Percentiles rank a stretch among this genome's conserved stretches.
Evolutionary conservation across 164 flowering plant species (phyloP).

Genomic region (Taxillus chinensis): DNA sequence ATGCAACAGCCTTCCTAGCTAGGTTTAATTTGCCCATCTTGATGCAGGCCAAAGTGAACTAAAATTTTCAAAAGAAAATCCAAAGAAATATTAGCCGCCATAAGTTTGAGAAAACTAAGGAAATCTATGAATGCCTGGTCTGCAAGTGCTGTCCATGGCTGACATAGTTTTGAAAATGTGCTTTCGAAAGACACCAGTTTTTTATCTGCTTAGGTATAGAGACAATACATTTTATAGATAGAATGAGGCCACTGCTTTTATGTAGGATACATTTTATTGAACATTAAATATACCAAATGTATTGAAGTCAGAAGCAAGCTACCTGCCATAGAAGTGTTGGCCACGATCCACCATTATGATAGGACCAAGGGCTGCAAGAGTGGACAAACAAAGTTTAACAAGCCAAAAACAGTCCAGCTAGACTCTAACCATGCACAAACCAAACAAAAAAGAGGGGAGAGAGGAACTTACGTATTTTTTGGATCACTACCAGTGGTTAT

Average conservation of each 20-base stretch:
- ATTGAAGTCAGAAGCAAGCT: background rate
- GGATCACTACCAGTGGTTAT: constrained; percentile 54
- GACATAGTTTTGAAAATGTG: background rate
- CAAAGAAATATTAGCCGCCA: background rate
- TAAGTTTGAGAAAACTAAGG: background rate
- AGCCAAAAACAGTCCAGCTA: background rate
- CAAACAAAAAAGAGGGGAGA: background rate
- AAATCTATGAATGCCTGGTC: background rate
- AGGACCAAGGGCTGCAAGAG: background rate
- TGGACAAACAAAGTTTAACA: background rate
- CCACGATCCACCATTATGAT: constrained; percentile 1
- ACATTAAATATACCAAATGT: too few relatives aligned
- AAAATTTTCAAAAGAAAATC: background rate
- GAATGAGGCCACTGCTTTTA: too few relatives aligned
- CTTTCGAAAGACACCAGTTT: too few relatives aligned
- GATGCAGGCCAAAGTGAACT: constrained; percentile 59
- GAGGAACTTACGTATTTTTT: constrained; percentile 39
- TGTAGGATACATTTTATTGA: too few relatives aligned
- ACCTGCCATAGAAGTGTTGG: constrained; percentile 1
- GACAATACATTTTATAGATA: too few relatives aligned
- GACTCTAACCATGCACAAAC: background rate
- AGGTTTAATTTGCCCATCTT: constrained; percentile 41
- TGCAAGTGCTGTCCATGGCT: background rate
- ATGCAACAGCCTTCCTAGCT: constrained; percentile 37
- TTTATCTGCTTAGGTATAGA: too few relatives aligned